These are phyloP conservation scores for Diaporthe australafricana DNA, from an alignment of 2,329 filamentous ascomycete genomes.

Conservation along the genomic window DNA sequence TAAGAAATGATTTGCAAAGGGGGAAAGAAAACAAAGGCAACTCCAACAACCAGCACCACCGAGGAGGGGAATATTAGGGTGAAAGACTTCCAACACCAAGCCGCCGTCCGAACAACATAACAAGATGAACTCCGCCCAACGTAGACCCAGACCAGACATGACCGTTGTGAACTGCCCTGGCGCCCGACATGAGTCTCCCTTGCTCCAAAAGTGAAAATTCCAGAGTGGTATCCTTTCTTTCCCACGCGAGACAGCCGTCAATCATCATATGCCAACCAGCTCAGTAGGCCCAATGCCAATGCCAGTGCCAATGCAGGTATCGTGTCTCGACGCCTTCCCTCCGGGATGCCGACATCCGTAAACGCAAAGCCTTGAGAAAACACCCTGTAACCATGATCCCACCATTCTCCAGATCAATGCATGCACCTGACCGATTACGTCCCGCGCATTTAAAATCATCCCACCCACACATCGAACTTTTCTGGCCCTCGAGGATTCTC, in stretches of 20 bases:
- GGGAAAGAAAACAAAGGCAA: constrained; percentile 1
- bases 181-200: constrained; percentile 36
- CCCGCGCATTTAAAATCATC: constrained; percentile 19
- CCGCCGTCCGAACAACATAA: constrained; percentile 27
- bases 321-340: constrained; percentile 38
- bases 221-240: constrained; percentile 34
- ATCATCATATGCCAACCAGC: constrained; percentile 32
- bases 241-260: constrained; percentile 32
- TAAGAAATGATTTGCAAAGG: not conserved
- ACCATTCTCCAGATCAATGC: constrained; percentile 36
- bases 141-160: constrained; percentile 35
- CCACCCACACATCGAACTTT: not conserved
- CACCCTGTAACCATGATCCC: constrained; percentile 36
- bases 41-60: constrained; percentile 21
- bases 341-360: constrained; percentile 35
- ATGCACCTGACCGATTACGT: constrained; percentile 30
- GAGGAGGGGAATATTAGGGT: constrained; percentile 27
- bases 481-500: not conserved
- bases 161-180: constrained; percentile 31
- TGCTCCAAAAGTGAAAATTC: constrained; percentile 30
- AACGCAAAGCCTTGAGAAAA: constrained; percentile 35
- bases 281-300: constrained; percentile 36
- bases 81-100: constrained; percentile 30
- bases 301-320: constrained; percentile 39
- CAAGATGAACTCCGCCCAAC: constrained; percentile 36